These are phyloP conservation scores for Neoascochyta sp. DNA, from an alignment of 2,329 filamentous ascomycete genomes.

Conservation along the genomic window DNA sequence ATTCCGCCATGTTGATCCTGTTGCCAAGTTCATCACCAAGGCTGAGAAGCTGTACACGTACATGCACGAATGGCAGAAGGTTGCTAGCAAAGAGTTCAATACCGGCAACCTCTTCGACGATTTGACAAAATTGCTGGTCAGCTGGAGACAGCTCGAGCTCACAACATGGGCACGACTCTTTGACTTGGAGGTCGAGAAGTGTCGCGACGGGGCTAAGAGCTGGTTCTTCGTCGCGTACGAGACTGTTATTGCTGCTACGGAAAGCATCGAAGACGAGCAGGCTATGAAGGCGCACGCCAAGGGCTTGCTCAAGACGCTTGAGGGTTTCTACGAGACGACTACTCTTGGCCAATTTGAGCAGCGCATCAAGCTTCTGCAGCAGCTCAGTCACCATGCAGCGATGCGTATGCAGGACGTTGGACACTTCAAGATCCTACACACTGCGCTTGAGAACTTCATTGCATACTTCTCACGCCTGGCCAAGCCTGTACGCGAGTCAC, in stretches of 20 bases:
- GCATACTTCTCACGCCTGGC: conserved; percentile 70
- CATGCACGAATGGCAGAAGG: conserved; percentile 92
- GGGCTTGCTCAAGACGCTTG: conserved; percentile 70
- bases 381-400: conserved; percentile 61
- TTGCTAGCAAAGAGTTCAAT: conserved; percentile 76
- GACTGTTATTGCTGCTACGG: conserved; percentile 72
- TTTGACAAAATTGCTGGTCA: conserved; percentile 75
- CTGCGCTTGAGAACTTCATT: conserved; percentile 72
- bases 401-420: conserved; percentile 55
- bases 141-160: conserved; percentile 86
- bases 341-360: conserved; percentile 76
- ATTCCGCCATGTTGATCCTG: conserved; percentile 73
- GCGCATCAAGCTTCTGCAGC: conserved; percentile 65
- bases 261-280: conserved; percentile 57
- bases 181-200: conserved; percentile 75
- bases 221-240: conserved; percentile 99
- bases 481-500: conserved; percentile 58
- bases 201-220: conserved; percentile 70
- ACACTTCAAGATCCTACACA: conserved; percentile 53
- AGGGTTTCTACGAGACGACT: conserved; percentile 73
- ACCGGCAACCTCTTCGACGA: conserved; percentile 68
- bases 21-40: conserved; percentile 80
- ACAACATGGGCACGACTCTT: conserved; percentile 88
- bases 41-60: conserved; percentile 82
- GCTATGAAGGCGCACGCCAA: conserved; percentile 62